Evolutionary conservation across 176 grass and related monocot species (phyloP), one percentile per base, ranked within the genome.

Genomic region (Musa acuminata): DNA sequence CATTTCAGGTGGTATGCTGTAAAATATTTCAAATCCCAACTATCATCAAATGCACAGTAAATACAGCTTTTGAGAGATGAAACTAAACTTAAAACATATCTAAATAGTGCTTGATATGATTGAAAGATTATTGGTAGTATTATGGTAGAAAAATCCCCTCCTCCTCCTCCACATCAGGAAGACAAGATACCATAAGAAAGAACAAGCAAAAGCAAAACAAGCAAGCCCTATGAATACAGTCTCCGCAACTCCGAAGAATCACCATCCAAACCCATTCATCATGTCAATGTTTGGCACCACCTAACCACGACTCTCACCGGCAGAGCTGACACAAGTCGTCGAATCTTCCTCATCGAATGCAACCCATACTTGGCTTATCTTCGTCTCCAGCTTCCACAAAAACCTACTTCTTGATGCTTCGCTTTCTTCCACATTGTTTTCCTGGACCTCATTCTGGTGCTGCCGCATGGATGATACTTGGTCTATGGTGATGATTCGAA

Each of bases 351-450:
- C 79, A 22, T 87, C 84, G 75, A 96, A 90, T 76, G 82, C 83
- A 1, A 96, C 92, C 92, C 92, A 96, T 48, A 96, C 89, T 48
- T 85, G 83, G 83, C 85, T 96, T 81, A 92, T 86, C 64, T 83
- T 92, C 12, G 92, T 82, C 81, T 96, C 83, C 67, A 96, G 58
- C 84, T 89, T 96, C 27, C 4, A 0, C 35, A 5, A 43, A 43
- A 43, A 43, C 35, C 35, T 43, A 43, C 4, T 69, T 52, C 55
- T 75, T 27, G 17, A 73, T 55, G 68, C 20, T 64, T 68, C 55
- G 24, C 43, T 57, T 25, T 43, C 64, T 73, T 43, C 35, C 35
- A 43, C 35, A 43, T 43, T 43, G 35, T 43, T 43, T 43, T 6
- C 35, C 35, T 55, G 69, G 52, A 21, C 49, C 62, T 55, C 73